Evolutionary conservation across 2,329 filamentous ascomycete species (phyloP).

Genomic region (Epichloe sibirici): DNA sequence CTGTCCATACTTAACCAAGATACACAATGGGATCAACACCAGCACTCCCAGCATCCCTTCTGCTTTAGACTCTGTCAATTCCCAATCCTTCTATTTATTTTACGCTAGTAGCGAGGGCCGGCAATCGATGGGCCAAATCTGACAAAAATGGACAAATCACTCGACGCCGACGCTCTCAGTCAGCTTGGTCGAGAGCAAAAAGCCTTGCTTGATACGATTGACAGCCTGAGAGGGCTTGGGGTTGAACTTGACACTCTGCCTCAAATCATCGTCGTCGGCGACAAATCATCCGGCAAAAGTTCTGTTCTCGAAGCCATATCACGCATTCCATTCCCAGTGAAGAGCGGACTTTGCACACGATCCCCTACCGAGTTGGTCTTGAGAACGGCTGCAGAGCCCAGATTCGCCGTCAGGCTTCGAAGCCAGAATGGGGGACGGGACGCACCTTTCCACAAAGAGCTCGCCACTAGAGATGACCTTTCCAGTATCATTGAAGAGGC

Average conservation of each 20-base stretch:
- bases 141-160: not conserved
- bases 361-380: conserved; percentile 50
- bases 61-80: too few species aligned
- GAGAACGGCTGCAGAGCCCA: conserved; percentile 23
- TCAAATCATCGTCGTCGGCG: conserved; percentile 46
- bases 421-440: conserved; percentile 16
- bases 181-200: not conserved
- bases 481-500: conserved; percentile 38
- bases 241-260: conserved; percentile 30
- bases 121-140: not conserved
- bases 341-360: conserved; percentile 43
- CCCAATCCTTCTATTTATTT: too few species aligned
- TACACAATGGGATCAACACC: too few species aligned
- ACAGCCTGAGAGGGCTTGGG: not conserved
- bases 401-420: conserved; percentile 32
- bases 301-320: conserved; percentile 54
- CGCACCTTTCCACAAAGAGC: conserved; percentile 18
- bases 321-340: conserved; percentile 44
- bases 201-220: not conserved
- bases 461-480: conserved; percentile 28
- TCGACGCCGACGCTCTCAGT: not conserved
- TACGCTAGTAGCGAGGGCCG: not conserved
- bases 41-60: too few species aligned
- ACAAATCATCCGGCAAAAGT: conserved; percentile 51
- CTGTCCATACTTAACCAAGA: too few species aligned